These are phyloP conservation scores for Pecoramyces ruminantium DNA, from an alignment of 192 early-diverging fungal genomes.

Conservation along the genomic window DNA sequence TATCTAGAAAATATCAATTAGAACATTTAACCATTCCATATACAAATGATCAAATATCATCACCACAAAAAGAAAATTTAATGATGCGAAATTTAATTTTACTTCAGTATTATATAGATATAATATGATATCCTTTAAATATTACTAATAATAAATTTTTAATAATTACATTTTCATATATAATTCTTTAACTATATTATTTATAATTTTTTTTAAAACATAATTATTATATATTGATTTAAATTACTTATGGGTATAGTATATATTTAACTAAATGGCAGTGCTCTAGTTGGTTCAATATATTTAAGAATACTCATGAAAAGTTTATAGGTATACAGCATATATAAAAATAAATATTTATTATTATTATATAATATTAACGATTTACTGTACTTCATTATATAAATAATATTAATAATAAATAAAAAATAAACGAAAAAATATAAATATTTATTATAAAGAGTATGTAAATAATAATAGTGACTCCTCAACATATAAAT, in stretches of 20 bases:
- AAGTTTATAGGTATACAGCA: neutral
- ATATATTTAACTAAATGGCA: neutral
- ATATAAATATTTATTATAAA: no score
- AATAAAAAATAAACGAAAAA: no score
- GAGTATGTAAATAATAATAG: no score
- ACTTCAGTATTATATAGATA: neutral
- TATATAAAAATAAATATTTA: no score
- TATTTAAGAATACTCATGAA: neutral
- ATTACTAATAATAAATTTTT: no score
- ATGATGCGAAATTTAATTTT: neutral
- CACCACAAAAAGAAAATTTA: neutral
- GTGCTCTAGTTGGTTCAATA: neutral
- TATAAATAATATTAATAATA: no score
- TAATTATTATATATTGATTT: no score
- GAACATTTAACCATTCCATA: neutral
- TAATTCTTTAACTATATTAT: no score
- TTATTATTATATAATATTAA: no score
- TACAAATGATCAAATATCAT: neutral
- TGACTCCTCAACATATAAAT: neutral
- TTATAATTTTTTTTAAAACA: no score
- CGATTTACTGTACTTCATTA: no score
- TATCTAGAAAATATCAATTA: neutral
- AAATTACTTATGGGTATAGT: neutral
- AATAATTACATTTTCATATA: no score
- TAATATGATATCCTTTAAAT: neutral